Base-by-base conservation (phyloP, 148 eudicot genomes). In the Dysphania ambrosioides region DNA sequence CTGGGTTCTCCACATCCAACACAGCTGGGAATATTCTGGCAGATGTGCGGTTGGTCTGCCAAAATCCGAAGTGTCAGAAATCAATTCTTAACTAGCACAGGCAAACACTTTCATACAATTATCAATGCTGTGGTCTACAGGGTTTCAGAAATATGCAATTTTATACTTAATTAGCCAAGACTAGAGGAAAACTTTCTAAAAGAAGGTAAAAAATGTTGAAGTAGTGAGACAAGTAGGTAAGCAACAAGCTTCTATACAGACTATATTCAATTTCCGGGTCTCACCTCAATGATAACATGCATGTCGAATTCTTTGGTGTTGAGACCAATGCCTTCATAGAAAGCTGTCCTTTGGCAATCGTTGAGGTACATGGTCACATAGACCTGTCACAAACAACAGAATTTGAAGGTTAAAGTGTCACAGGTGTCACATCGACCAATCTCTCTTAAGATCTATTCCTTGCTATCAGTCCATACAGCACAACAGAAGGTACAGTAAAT, bases 11-110 rank as follows among this genome's bases (percentile, higher is more conserved):
- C 83, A 95, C 98, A 62, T 95, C 98, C 67, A 85, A 83, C 44
- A 95, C 98, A 26, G 98, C 98, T 21, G 98, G 98, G 89, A 95
- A 95, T 60, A 95, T 95, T 79, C 98, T 92, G 11, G 98, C 98
- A 26, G 93, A 92, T 16, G 98, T 95, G 77, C 98, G 97, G 86
- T 95, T 95, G 66, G 98, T 95, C 98, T 95, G 91, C 76, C 62
- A 66, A 80, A 59, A 41, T 9, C 26, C 38, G 53, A 26, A 38
- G 23, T 58, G 35, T 61, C 75, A 77, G 55, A 53, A 74, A 55
- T 62, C 15, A n/a, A n/a, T n/a, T n/a, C n/a, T n/a, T n/a, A 36
- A 36, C 10, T 36, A 32, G 5, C 34, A 12, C 32, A 67, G 23
- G 51, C 51, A 38, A 0, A n/a, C 35, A 62, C 6, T 21, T 55